Base-by-base conservation (phyloP, 2,329 filamentous ascomycete species). In the Botrytis pseudocinerea region DNA sequence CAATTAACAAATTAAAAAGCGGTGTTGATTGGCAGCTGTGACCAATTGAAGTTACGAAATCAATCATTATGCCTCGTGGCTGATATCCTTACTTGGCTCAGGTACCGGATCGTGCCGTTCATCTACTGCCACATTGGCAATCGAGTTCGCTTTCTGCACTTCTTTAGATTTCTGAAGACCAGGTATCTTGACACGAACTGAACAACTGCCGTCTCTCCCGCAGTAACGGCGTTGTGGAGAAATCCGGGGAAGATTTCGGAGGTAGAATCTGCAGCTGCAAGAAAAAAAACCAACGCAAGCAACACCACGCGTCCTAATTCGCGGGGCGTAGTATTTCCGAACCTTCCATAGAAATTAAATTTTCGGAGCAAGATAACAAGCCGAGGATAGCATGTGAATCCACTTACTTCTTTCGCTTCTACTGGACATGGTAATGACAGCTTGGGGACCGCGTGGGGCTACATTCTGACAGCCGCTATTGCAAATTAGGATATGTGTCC, bases 211-310 rank as follows among this genome's bases (percentile, higher is more conserved):
- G 48, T 57, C 16, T 28, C 16, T 28, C n/a, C 10, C 54, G n/a
- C 48, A 68, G 25, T 25, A 42, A 68, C 18, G 14, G 25, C 4
- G 9, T 57, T 57, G 48, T 57, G 65, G 48, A 42, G 65, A 57
- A 68, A 68, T 57, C 65, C 5, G 65, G 65, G 65, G 65, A 66
- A 66, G 44, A 66, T 32, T 40, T 51, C 63, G 32, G 64, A 46
- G 16, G 18, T 20, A 18, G 40, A 28, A 10, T 57, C 25, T 42
- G 48, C 35, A 28, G 35, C 9, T 66, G 14, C 22, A 54, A 42
- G 64, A n/a, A n/a, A 57, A 57, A 54, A 42, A 42, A 28, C 32
- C 10, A 66, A 40, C 46, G 40, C 60, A 40, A 40, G 32, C 32
- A 38, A 16, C 46, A 54, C 48, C 48, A 68, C 48, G 35, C 25